These are phyloP conservation scores for Omphalotus olearius DNA, from an alignment of 1,284 basidiomycete genomes.

Conservation along the genomic window DNA sequence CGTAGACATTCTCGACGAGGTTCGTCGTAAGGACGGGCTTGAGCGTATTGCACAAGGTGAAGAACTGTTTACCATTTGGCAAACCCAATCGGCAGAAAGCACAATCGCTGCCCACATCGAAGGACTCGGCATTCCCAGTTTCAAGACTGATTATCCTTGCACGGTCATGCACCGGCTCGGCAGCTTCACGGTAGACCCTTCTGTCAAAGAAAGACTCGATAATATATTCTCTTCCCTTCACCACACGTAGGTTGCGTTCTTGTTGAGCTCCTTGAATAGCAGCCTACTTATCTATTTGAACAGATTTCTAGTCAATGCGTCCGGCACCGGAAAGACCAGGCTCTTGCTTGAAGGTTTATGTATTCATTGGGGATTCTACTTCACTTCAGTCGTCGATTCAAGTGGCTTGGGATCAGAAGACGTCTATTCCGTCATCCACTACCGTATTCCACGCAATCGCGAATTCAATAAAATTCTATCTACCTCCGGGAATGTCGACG, in stretches of 20 bases:
- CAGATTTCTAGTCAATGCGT: slow-evolving; percentile 13
- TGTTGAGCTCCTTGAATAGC: too few species aligned
- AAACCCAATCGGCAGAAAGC: too few species aligned
- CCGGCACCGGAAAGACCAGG: slow-evolving; percentile 14
- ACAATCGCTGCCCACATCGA: too few species aligned
- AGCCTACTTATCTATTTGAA: neutral
- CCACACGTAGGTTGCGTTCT: slow-evolving; percentile 31
- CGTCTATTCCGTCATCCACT: neutral
- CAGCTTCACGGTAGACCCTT: slow-evolving; percentile 26
- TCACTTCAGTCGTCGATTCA: slow-evolving; percentile 1
- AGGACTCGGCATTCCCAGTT: too few species aligned
- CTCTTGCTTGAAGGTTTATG: slow-evolving; percentile 12
- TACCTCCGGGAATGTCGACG: too few species aligned
- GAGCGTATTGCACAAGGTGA: too few species aligned
- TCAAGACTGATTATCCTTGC: too few species aligned
- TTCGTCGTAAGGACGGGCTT: too few species aligned
- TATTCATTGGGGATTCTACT: slow-evolving; percentile 13
- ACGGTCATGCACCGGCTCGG: slow-evolving; percentile 32
- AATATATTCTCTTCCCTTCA: slow-evolving; percentile 37
- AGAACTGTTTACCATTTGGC: too few species aligned
- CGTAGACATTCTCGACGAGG: too few species aligned
- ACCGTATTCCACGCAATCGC: neutral
- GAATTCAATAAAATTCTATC: neutral
- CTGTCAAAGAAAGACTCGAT: slow-evolving; percentile 26
- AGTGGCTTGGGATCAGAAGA: neutral